Evolutionary conservation across 495 filamentous ascomycete species (phyloP), one percentile per base, ranked within the genome.

Genomic region (Durotheca rogersii): DNA sequence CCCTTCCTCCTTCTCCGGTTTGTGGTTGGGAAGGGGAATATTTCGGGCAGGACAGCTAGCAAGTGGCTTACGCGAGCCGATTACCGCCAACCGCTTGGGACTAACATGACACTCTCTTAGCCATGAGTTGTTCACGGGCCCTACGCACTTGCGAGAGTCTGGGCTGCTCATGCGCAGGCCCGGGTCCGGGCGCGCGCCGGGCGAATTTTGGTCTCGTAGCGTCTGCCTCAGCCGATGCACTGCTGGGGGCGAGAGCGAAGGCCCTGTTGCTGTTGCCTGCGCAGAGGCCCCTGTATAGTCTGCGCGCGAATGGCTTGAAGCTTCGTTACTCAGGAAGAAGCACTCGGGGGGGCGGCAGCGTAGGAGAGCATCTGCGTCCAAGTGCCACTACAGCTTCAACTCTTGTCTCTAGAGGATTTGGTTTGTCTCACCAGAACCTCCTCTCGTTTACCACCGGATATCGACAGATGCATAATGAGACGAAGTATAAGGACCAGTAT

Each of bases 31-130:
- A 27, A 27, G 23, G 23, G 23, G 23, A 27, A 27, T 4, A 27
- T 4, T 27, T 27, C 23, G 4, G 23, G 23, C 23, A n/a, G n/a
- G n/a, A n/a, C 23, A 4, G 23, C 23, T 27, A 9, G 23, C 9
- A 9, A 4, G 23, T 9, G 23, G 9, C 23, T 4, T 27, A 9
- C 23, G 23, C 23, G 23, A 9, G 23, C n/a, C n/a, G n/a, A n/a
- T n/a, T n/a, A n/a, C n/a, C n/a, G n/a, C n/a, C n/a, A n/a, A n/a
- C n/a, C n/a, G n/a, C n/a, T 27, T 27, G 23, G 23, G 23, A 27
- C 23, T 53, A 59, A 53, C 46, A 59, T 59, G 56, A 53, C 35
- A 50, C 35, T 7, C 40, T 41, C 56, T 30, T 32, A 45, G n/a
- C n/a, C n/a, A 59, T 59, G 56, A 59, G 19, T 53, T 50, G 30